Percentiles rank a stretch among this genome's conserved stretches.
Conservation (phyloP, 306 rosid species). For the Castanea sativa region DNA sequence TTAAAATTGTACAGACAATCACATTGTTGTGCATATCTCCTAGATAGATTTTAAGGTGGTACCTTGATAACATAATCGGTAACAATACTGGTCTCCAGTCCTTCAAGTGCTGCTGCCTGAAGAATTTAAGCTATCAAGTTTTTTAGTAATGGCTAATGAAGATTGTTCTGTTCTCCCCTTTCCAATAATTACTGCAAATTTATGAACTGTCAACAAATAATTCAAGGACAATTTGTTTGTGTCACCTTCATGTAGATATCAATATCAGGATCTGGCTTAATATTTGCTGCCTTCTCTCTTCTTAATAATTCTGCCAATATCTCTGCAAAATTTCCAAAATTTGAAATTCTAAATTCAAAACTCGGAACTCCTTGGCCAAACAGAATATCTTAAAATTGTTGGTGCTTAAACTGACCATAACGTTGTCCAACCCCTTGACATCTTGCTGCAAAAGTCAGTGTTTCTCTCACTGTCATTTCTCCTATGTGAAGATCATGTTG, state of each 20-base stretch:
- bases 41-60: constrained; percentile 12
- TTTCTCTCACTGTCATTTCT: constrained; percentile 94
- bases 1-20: neutral
- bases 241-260: constrained; percentile 79
- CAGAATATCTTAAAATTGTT: neutral
- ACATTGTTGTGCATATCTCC: neutral
- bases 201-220: neutral
- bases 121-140: constrained; percentile 6
- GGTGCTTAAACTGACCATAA: constrained; percentile 32
- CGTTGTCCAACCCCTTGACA: constrained; percentile 80
- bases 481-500: constrained; percentile 83
- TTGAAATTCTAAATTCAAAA: neutral
- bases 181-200: neutral
- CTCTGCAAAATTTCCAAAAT: constrained; percentile 42
- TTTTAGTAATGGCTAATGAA: neutral
- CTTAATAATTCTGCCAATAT: constrained; percentile 71
- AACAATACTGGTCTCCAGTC: constrained; percentile 73
- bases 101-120: constrained; percentile 92
- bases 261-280: constrained; percentile 83
- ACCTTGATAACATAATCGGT: constrained; percentile 90
- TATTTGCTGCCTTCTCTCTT: constrained; percentile 78
- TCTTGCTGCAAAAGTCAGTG: constrained; percentile 83
- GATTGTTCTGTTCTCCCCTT: neutral
- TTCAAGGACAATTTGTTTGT: neutral
- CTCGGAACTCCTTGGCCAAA: neutral